Base-by-base conservation (phyloP, 2,329 filamentous ascomycete genomes). In the Teratosphaeria epicoccoides region DNA sequence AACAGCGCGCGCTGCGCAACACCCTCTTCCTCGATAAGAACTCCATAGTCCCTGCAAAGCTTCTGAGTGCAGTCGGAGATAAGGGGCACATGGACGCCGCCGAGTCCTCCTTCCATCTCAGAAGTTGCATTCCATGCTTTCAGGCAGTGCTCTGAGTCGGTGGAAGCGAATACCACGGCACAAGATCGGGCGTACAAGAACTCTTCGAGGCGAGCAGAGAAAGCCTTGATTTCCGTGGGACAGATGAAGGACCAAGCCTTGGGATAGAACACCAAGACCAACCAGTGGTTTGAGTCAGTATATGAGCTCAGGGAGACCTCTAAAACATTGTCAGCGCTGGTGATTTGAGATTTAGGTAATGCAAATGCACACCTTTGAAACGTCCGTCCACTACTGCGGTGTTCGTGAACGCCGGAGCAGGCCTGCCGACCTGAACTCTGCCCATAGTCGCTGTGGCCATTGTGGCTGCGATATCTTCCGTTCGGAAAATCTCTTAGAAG, bases 221-320 rank as follows among this genome's bases (percentile, higher is more conserved):
- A 84, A 63, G 81, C 79, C 62, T 81, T 76, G 69, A 84, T 82
- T 69, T 84, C 79, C 64, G 78, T 81, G 24, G 79, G 79, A 72
- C 81, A 84, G 64, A 84, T 80, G 59, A 83, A 84, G 59, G 80
- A 83, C 75, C 81, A 84, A 61, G 82, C 81, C 70, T 82, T 80
- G 52, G 81, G 81, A 67, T 83, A 80, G 73, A 84, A 84, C 57
- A 80, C 76, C 28, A 84, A 78, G 60, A 83, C 73, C 53, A 83
- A 76, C 81, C 81, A 77, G 70, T 76, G 71, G 54, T 73, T 72
- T 1, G 63, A 59, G 43, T 57, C 47, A 3, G 61, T 62, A 51
- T 66, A 67, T 7, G 59, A 53, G 29, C 56, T 55, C 24, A 67
- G 55, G 7, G 61, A 58, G 43, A 66, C 55, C n/a, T 64, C 63